Base-by-base conservation (phyloP, 1,139 yeast species). In the Suhomyces choctaworum region DNA sequence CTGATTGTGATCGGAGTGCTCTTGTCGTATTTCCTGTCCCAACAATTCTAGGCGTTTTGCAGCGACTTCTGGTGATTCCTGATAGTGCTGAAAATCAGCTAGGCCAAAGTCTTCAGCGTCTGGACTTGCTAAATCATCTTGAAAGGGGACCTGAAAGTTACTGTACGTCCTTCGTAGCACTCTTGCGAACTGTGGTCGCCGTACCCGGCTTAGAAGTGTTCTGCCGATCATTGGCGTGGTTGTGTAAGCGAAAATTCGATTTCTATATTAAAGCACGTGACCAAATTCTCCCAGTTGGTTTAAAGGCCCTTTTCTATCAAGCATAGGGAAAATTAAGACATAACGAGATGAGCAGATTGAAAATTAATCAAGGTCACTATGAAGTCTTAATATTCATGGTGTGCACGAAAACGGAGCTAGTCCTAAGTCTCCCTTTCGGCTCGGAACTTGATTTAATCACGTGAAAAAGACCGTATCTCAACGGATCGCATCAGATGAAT, bases 81-180 rank as follows among this genome's bases (percentile, higher is more conserved):
- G 42, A 39, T 70, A 70, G 40, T 66, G 62, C 37, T 64, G 64
- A 38, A 70, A 70, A 38, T 69, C 76, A 22, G 48, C 58, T 10
- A 70, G 50, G 16, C 64, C 62, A 44, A 69, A 66, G 35, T 65
- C 62, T 20, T 67, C 74, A 21, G 51, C 50, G 34, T 63, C 65
- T 2, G 51, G 58, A 1, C 57, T 54, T 3, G 60, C 51, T 28
- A 70, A 52, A 37, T 70, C 75, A 35, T 67, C 73, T 27, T 58
- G 63, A 35, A 70, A 70, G 5, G 76, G 76, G 3, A 58, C 60
- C 19, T 57, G 50, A 2, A 52, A 34, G 27, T 46, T 49, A 1
- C 48, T 39, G 4, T 49, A 32, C 14, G 22, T 14, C 29, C 49
- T 37, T 27, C 34, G 38, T 15, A 32, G 33, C n/a, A n/a, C 15